phyloP scores from a whole-genome alignment of 768 basidiomycete genomes.

The Pleurotus salmoneostramineus region DNA sequence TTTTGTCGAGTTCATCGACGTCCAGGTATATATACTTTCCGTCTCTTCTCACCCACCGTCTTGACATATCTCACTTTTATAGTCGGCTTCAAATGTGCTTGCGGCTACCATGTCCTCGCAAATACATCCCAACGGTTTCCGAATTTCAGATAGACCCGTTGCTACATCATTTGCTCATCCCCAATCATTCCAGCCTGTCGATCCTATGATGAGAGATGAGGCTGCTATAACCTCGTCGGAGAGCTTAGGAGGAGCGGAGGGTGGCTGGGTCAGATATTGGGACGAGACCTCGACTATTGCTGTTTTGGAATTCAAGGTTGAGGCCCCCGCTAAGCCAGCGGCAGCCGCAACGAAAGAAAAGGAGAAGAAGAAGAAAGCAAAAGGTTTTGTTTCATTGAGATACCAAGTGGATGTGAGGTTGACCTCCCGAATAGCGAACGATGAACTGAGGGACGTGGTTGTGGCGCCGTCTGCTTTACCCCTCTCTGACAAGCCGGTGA shows the following conservation, averaged over 20 bases:
- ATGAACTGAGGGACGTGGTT: conserved; percentile 24
- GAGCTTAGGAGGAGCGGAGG: conserved; percentile 69
- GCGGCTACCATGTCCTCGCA: conserved; percentile 85
- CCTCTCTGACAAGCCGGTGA: conserved; percentile 78
- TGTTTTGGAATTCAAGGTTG: conserved; percentile 76
- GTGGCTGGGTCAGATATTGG: conserved; percentile 85
- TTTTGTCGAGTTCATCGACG: conserved; percentile 88
- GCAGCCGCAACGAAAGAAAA: conserved; percentile 31
- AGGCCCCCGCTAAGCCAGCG: conserved; percentile 41
- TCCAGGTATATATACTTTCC: conserved; percentile 48
- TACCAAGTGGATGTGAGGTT: not conserved
- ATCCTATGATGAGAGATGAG: conserved; percentile 74
- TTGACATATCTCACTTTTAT: conserved; percentile 10
- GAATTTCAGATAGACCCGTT: conserved; percentile 84
- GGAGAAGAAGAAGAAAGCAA: conserved; percentile 61
- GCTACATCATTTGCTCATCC: conserved; percentile 93
- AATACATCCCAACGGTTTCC: conserved; percentile 89
- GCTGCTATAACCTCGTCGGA: conserved; percentile 66
- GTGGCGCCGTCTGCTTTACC: conserved; percentile 66
- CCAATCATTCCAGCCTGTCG: conserved; percentile 83
- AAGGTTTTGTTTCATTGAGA: conserved; percentile 31
- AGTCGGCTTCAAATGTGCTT: conserved; percentile 83
- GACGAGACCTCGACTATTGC: conserved; percentile 80
- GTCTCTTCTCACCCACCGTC: not conserved
- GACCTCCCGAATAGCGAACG: conserved; percentile 22